Evolutionary conservation across 768 basidiomycete genomes (phyloP).

Genomic region (Boletales sp.): DNA sequence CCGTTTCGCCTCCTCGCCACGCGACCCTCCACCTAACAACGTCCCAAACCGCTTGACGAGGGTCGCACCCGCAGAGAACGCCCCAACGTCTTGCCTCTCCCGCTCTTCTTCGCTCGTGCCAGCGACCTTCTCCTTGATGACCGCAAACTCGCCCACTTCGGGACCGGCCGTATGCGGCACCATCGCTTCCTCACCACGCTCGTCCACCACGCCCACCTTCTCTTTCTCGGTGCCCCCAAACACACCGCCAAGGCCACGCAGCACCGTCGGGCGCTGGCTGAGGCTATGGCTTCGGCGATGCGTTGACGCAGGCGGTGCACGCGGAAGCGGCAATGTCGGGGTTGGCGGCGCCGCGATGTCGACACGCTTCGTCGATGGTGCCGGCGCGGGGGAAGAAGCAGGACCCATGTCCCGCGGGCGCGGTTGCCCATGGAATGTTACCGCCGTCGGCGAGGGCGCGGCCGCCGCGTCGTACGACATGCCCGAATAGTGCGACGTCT

Average conservation of each 20-base stretch:
- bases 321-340: conserved; percentile 39
- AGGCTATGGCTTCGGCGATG: conserved; percentile 83
- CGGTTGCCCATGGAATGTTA: conserved; percentile 57
- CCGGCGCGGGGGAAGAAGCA: conserved; percentile 33
- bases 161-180: conserved; percentile 65
- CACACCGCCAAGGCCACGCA: conserved; percentile 58
- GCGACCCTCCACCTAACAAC: conserved; percentile 46
- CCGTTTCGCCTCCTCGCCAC: conserved; percentile 41
- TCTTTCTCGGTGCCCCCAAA: conserved; percentile 42
- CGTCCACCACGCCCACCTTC: conserved; percentile 32
- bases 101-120: conserved; percentile 17
- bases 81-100: conserved; percentile 18
- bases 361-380: conserved; percentile 23
- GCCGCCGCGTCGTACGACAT: conserved; percentile 69
- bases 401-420: conserved; percentile 63
- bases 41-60: conserved; percentile 79
- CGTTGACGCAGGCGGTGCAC: conserved; percentile 73
- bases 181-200: conserved; percentile 37
- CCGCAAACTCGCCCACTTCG: conserved; percentile 53
- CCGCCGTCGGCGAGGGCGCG: conserved; percentile 54
- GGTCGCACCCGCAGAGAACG: conserved; percentile 59
- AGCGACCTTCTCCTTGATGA: conserved; percentile 31
- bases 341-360: conserved; percentile 22
- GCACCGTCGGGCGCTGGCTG: conserved; percentile 61
- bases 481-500: conserved; percentile 76